Conservation (phyloP, 2,329 filamentous ascomycete genomes). For the Lecanicillium sp. region DNA sequence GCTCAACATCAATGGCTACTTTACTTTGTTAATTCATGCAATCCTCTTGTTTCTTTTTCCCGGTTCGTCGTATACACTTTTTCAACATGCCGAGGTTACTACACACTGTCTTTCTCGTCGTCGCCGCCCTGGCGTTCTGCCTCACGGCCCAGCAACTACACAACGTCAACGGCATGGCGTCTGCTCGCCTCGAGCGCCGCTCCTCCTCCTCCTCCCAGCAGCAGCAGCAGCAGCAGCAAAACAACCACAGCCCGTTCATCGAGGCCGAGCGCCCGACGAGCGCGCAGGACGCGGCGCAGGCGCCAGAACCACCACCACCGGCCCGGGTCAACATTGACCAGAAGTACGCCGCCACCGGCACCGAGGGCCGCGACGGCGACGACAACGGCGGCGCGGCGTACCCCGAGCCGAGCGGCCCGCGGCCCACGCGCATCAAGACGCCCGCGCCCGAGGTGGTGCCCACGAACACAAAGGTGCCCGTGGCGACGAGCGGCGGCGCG, state of each 20-base stretch:
- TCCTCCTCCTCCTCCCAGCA: neutral
- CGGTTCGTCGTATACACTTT: too few relatives aligned
- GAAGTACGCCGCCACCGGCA: neutral
- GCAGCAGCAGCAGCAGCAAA: neutral
- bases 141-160: constrained; percentile 3
- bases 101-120: constrained; percentile 1
- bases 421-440: constrained; percentile 9
- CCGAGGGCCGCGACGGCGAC: neutral
- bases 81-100: neutral
- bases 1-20: too few relatives aligned
- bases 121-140: constrained; percentile 9
- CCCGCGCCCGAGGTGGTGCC: constrained; percentile 6
- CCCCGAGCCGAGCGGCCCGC: neutral
- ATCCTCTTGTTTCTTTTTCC: neutral
- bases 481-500: neutral
- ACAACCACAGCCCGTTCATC: neutral
- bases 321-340: neutral
- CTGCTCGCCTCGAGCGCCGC: neutral
- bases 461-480: constrained; percentile 9
- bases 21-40: neutral
- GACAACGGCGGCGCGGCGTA: neutral
- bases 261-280: neutral
- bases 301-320: neutral
- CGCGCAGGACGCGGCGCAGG: neutral
- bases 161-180: neutral